Percentiles rank a stretch among this genome's conserved stretches.
Evolutionary conservation across 2,329 filamentous ascomycete genomes (phyloP).

Genomic region (Metarhizium sp.): DNA sequence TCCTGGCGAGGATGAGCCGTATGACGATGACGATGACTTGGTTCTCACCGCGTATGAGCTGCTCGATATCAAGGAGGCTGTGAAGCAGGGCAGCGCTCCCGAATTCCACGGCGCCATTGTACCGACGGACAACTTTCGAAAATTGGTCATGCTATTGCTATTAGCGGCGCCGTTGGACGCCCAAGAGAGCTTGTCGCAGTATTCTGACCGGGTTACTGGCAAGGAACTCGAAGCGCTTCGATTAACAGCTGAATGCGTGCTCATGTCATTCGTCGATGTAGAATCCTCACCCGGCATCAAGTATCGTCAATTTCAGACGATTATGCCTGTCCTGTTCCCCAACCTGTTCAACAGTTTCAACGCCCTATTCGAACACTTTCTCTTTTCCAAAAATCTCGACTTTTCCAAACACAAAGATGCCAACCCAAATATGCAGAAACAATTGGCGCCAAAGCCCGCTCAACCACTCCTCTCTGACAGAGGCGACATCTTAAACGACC

Average conservation of each 20-base stretch:
- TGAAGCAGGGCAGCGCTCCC: constrained; percentile 40
- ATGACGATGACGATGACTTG: constrained; percentile 46
- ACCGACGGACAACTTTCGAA: constrained; percentile 63
- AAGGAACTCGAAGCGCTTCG: constrained; percentile 49
- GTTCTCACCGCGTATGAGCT: constrained; percentile 61
- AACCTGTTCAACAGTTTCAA: constrained; percentile 60
- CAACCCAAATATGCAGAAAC: constrained; percentile 1
- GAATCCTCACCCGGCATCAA: constrained; percentile 55
- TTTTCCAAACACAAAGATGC: constrained; percentile 42
- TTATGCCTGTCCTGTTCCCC: constrained; percentile 52
- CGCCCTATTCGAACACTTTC: constrained; percentile 63
- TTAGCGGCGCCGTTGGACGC: constrained; percentile 54
- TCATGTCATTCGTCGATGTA: constrained; percentile 56
- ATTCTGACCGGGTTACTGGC: constrained; percentile 46
- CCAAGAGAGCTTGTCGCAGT: constrained; percentile 55
- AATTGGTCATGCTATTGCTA: constrained; percentile 60
- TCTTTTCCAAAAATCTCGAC: constrained; percentile 64
- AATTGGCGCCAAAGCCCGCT: constrained; percentile 14
- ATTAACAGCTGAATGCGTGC: constrained; percentile 52
- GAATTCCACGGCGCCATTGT: constrained; percentile 57
- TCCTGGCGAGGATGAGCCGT: constrained; percentile 33
- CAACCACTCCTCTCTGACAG: constrained; percentile 41
- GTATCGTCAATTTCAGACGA: constrained; percentile 49
- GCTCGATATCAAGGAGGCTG: constrained; percentile 54
- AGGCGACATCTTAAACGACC: constrained; percentile 56